Conservation (phyloP, 2,329 filamentous ascomycete species). For the Trichophyton benhamiae region DNA sequence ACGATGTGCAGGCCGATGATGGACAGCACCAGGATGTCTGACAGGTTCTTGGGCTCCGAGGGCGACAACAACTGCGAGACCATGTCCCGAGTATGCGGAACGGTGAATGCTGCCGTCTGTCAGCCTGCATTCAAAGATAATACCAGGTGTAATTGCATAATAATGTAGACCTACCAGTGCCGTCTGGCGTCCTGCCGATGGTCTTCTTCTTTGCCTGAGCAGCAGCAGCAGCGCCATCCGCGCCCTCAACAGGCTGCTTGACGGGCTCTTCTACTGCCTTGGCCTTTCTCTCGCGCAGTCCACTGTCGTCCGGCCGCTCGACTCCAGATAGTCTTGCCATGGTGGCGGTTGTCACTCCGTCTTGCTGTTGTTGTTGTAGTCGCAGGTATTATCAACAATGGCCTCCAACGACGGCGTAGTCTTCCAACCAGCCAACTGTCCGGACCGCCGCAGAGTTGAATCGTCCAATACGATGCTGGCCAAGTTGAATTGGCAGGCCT, state of each 20-base stretch:
- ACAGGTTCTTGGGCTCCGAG: slow-evolving; percentile 86
- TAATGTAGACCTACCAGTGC: slow-evolving; percentile 56
- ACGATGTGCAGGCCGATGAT: slow-evolving; percentile 66
- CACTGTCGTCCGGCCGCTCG: slow-evolving; percentile 19
- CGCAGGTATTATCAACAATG: neutral
- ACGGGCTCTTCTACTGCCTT: slow-evolving; percentile 29
- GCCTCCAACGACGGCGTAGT: neutral
- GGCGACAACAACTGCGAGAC: slow-evolving; percentile 93
- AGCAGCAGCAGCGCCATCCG: slow-evolving; percentile 16
- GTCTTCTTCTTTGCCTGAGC: slow-evolving; percentile 51
- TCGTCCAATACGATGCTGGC: neutral
- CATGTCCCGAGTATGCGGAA: slow-evolving; percentile 97
- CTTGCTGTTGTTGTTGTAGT: neutral
- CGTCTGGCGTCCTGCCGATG: slow-evolving; percentile 80
- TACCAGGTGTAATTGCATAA: neutral
- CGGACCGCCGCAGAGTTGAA: neutral
- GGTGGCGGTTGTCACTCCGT: too few species aligned
- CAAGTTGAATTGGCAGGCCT: slow-evolving; percentile 8
- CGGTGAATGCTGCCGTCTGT: slow-evolving; percentile 64
- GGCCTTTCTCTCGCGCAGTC: slow-evolving; percentile 38
- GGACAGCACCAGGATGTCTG: slow-evolving; percentile 66
- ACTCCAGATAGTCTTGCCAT: slow-evolving; percentile 2
- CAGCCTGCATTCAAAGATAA: neutral
- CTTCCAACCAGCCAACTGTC: neutral
- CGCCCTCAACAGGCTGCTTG: slow-evolving; percentile 29